Base-by-base conservation (phyloP, 1,284 basidiomycete genomes). In the Fistulina hepatica region DNA sequence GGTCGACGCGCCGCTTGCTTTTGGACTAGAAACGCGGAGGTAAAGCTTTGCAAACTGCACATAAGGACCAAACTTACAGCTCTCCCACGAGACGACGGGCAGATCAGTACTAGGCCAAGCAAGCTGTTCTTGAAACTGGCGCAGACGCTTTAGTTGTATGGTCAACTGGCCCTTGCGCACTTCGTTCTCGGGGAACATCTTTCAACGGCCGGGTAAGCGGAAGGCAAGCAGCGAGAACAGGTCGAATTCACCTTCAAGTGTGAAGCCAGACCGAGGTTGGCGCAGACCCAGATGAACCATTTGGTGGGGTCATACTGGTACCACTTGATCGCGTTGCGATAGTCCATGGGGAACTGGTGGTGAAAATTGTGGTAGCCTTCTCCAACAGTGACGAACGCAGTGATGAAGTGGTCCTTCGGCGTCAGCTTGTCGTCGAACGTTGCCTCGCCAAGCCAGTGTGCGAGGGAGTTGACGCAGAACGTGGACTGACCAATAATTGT, bases 381-480 rank as follows among this genome's bases (percentile, higher is more conserved):
- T 40, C 84, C 84, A 51, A 85, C 73, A 20, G 83, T 88, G 46
- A 73, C 73, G 35, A 86, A 64, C 9, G 84, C 84, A 19, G 84
- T 86, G 55, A 88, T 55, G 51, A 85, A 61, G 59, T 84, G 81
- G 56, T 85, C 81, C 39, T 73, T 65, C 25, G 82, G 81, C 11
- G 81, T 77, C 63, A 85, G 81, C 65, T 86, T 88, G 70, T 85
- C 81, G 58, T 88, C 83, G 54, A 86, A 86, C 16, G 83, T 81
- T 12, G 77, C 63, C 45, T 85, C 81, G 38, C 84, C 84, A 48
- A 88, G 71, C 78, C 80, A 88, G 57, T 88, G 84, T 15, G 84
- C 84, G 35, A 88, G 76, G 23, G 82, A 86, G 64, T 86, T 88
- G 52, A 89, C 82, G 55, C 83, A 86, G 65, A 86, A 88, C 4